Conservation (phyloP, 176 grass and related monocot species). For the Otatea glauca region DNA sequence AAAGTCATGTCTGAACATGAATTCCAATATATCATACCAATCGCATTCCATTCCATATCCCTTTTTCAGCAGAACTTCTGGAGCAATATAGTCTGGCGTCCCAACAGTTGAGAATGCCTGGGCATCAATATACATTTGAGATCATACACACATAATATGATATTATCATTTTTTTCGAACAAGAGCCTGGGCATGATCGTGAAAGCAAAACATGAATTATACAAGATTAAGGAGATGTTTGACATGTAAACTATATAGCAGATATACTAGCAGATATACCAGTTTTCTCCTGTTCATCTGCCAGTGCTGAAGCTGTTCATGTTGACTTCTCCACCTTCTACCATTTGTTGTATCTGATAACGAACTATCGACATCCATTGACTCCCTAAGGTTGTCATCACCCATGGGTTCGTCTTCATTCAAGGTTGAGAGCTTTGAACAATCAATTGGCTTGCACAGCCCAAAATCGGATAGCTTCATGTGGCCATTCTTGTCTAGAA, state of each 20-base stretch:
- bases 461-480: conserved; percentile 99
- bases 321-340: conserved; percentile 84
- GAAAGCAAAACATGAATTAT: conserved; percentile 7
- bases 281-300: conserved; percentile 93
- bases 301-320: conserved; percentile 97
- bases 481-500: conserved; percentile 94
- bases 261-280: conserved; percentile 68
- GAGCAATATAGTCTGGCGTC: conserved; percentile 98
- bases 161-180: neutral
- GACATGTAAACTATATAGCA: conserved; percentile 18
- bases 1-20: conserved; percentile 32
- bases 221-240: neutral
- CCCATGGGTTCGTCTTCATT: conserved; percentile 93
- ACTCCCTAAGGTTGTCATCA: conserved; percentile 83
- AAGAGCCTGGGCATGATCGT: conserved; percentile 6
- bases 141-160: neutral
- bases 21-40: conserved; percentile 59
- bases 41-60: conserved; percentile 99
- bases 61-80: conserved; percentile 97
- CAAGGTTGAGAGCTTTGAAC: conserved; percentile 86
- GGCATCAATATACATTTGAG: conserved; percentile 30
- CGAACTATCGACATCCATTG: conserved; percentile 86
- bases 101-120: conserved; percentile 99
- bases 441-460: conserved; percentile 96
- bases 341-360: conserved; percentile 71